Base-by-base conservation (phyloP, 2,329 filamentous ascomycete genomes). In the Aspergillus sp. region DNA sequence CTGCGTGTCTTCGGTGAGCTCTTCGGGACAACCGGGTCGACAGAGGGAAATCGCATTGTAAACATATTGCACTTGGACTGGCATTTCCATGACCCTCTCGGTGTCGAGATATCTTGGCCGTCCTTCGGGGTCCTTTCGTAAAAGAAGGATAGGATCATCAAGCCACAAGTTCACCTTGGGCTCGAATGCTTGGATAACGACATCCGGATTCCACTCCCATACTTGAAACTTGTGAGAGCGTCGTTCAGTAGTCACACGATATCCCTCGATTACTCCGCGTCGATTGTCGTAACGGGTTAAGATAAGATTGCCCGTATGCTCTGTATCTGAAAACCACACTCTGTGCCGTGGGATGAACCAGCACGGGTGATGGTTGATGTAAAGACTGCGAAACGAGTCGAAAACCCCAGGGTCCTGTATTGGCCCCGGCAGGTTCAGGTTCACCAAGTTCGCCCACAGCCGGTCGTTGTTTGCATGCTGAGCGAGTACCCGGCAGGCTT, bases 281-380 rank as follows among this genome's bases (percentile, higher is more conserved):
- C 83, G 76, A 45, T 86, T 83, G 69, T 96, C 86, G 68, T 92
- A 97, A 12, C 89, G 86, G n/a, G 83, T 82, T 39, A 96, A 68
- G 24, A 96, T 81, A 42, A 96, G 74, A 69, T 89, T 89, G 0
- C 93, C 93, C 2, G 83, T 87, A 48, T 91, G 81, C 30, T 87
- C 83, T 2, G 80, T 82, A 72, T 96, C 91, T 58, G 86, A 84
- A 68, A 96, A 93, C 93, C 93, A 97, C 62, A 97, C 79, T 73
- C 90, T 93, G 69, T 90, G 81, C 51, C 84, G 85, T 0, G 90
- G 81, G 1, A 97, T 79, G 67, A 96, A 96, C 93, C 93, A 97
- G 66, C 88, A 85, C 0, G 89, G 88, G 62, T 95, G 83, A 70
- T 95, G 89, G 18, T 86, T 81, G 42, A 82, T 77, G 71, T 89